Evolutionary conservation across 2,329 filamentous ascomycete genomes (phyloP).

Genomic region (Scopulariopsis brevicaulis): DNA sequence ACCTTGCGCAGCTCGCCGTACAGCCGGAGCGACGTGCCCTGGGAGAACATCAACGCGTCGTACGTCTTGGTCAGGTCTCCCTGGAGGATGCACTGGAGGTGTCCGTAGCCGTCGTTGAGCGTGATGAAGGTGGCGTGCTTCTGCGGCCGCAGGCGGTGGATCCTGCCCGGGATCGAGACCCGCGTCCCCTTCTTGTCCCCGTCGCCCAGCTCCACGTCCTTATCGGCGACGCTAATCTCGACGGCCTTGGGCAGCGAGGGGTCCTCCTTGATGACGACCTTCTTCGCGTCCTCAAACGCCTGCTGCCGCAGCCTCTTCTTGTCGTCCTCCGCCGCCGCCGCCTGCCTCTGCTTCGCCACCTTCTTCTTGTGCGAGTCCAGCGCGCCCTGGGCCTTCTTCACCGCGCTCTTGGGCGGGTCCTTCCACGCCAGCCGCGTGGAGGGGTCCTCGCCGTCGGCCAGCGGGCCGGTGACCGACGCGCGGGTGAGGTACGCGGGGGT

Average conservation of each 20-base stretch:
- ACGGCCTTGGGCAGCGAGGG: constrained; percentile 59
- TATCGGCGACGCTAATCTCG: constrained; percentile 66
- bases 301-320: constrained; percentile 59
- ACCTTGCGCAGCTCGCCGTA: constrained; percentile 76
- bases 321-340: constrained; percentile 60
- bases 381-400: constrained; percentile 74
- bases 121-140: constrained; percentile 81
- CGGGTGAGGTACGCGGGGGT: constrained; percentile 56
- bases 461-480: constrained; percentile 50
- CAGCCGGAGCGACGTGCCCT: constrained; percentile 78
- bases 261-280: constrained; percentile 60
- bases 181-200: constrained; percentile 53
- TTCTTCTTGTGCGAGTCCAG: constrained; percentile 76
- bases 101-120: constrained; percentile 67
- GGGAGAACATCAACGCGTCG: constrained; percentile 74
- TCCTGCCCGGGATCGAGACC: constrained; percentile 70
- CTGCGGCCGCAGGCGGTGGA: constrained; percentile 71
- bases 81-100: constrained; percentile 73
- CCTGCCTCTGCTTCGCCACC: constrained; percentile 63
- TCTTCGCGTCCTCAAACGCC: constrained; percentile 64
- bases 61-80: constrained; percentile 85
- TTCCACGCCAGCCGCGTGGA: constrained; percentile 62
- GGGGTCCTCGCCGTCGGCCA: constrained; percentile 49
- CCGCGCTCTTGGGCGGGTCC: constrained; percentile 67
- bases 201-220: constrained; percentile 49